Base-by-base conservation (phyloP, 2,329 filamentous ascomycete genomes). In the Penicillium italicum region DNA sequence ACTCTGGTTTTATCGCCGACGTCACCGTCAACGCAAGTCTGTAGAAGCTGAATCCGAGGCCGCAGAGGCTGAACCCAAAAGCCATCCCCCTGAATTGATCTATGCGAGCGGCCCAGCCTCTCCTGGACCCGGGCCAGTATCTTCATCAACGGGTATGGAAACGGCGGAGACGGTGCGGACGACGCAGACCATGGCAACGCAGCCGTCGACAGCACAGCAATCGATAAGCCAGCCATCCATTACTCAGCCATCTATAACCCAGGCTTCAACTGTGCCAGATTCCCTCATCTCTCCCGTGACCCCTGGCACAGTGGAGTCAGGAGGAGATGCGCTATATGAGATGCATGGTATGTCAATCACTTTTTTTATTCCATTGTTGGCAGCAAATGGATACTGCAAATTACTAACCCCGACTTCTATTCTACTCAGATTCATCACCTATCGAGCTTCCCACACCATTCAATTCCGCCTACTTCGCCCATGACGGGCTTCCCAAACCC, bases 1-100 rank as follows among this genome's bases (percentile, higher is more conserved):
- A 5, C 58, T 63, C 36, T 67, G 56, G 58, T 57, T 63, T 10
- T 58, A 59, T n/a, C 59, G 59, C 9, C 57, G 63, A 9, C 60
- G 59, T 18, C 60, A 43, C 20, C 43, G 18, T 4, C 20, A 41
- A 26, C 36, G 20, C n/a, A 18, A 41, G 44, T 14, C 36, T 3
- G 24, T 16, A 1, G 43, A 34, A 12, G 16, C 16, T 2, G 20
- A 42, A 43, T 10, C 28, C 1, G 42, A 33, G 9, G n/a, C 24
- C 0, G 11, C 14, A 28, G 31, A 41, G 12, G 36, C 46, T 2
- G 28, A 30, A 22, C 31, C 10, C 5, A 34, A 26, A 5, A 26
- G 8, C 10, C 14, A 12, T 7, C 26, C 20, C 0, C 16, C 50
- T 2, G 50, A 41, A 41, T 53, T 34, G 43, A 41, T 36, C 36